Evolutionary conservation across 495 filamentous ascomycete species (phyloP).

Genomic region (Extremus antarcticus): DNA sequence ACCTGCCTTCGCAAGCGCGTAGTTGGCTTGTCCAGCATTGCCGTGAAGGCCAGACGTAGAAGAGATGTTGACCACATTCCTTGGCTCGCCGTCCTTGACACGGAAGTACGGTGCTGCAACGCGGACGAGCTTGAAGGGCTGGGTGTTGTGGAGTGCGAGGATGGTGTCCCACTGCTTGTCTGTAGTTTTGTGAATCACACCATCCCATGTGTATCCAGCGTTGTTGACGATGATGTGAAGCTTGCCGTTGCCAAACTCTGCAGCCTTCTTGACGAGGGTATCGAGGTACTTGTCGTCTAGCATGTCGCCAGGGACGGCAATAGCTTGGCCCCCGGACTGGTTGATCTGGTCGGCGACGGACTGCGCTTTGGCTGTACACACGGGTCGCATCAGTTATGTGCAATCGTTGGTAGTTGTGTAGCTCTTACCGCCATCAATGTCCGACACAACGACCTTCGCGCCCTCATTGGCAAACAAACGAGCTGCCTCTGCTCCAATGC

Average conservation of each 20-base stretch:
- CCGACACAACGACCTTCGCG: constrained; percentile 69
- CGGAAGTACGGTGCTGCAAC: constrained; percentile 76
- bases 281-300: constrained; percentile 55
- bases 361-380: constrained; percentile 39
- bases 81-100: constrained; percentile 67
- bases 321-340: constrained; percentile 48
- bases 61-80: constrained; percentile 72
- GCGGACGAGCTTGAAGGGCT: constrained; percentile 70
- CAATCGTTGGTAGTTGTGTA: background rate
- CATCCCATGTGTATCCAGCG: constrained; percentile 84
- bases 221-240: constrained; percentile 85
- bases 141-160: constrained; percentile 65
- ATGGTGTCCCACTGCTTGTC: constrained; percentile 90
- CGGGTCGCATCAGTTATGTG: constrained; percentile 11
- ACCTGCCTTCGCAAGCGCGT: constrained; percentile 71
- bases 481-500: constrained; percentile 77
- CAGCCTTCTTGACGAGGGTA: constrained; percentile 57
- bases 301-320: constrained; percentile 64
- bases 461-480: constrained; percentile 76
- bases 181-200: constrained; percentile 83
- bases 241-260: constrained; percentile 72
- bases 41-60: constrained; percentile 70
- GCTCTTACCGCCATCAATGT: constrained; percentile 63
- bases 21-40: constrained; percentile 79
- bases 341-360: constrained; percentile 59